Evolutionary conservation across 2,329 filamentous ascomycete species (phyloP), one percentile per base, ranked within the genome.

Genomic region (Exophiala calicioides): DNA sequence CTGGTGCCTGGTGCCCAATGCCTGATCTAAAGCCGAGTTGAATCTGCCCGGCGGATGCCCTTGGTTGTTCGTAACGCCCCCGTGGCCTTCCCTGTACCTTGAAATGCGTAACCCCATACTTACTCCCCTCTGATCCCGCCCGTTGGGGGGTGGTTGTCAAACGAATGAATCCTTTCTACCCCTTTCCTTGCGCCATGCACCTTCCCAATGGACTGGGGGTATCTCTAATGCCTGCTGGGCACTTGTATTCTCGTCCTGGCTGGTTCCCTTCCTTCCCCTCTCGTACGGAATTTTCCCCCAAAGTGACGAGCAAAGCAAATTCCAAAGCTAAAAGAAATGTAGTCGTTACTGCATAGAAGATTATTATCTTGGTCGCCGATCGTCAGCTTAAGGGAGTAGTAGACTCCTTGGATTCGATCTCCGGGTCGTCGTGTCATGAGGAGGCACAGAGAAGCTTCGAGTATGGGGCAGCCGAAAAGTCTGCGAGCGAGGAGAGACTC

Each of bases 401-500:
- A n/a, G n/a, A n/a, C n/a, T n/a, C n/a, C n/a, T n/a, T n/a, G n/a
- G n/a, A n/a, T n/a, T n/a, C n/a, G n/a, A n/a, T n/a, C n/a, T n/a
- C n/a, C n/a, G n/a, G n/a, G n/a, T n/a, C n/a, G n/a, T n/a, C 27
- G 23, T 26, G 10, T 57, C 45, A 57, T 12, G 52, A 57, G 16
- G 54, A 56, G 34, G 55, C 57, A 33, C 55, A 57, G 9, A 59
- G 38, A 31, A 51, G 21, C 42, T 57, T 57, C 16, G 57, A 53
- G 13, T 45, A 47, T 4, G 47, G 44, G n/a, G 40, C 45, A 9
- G 52, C 33, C 15, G 53, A 55, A 29, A 53, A 52, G 20, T 57
- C 53, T 18, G 42, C 31, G 4, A 49, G 37, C 16, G 51, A 37
- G 31, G 48, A 26, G 7, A 43, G 29, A 30, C 39, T 48, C 27